phyloP scores from a whole-genome alignment of 176 grass and related monocot species.

The Triticum urartu region DNA sequence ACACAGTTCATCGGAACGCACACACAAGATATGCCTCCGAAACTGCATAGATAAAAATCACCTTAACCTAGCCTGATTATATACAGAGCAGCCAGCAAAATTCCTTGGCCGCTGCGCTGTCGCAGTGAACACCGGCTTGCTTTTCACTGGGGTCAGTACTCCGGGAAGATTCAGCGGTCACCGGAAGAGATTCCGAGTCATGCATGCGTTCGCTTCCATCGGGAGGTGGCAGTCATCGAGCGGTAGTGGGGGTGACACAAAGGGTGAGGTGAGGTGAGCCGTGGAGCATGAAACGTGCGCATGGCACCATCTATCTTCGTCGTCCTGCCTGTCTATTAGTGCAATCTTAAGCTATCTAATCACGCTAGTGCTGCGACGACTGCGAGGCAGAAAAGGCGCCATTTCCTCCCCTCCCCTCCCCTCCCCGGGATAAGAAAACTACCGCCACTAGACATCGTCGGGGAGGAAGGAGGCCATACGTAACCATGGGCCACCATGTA shows the following conservation, averaged over 20 bases:
- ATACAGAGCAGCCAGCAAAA: background rate
- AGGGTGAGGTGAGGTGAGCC: background rate
- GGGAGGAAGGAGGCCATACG: background rate
- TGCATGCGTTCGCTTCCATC: background rate
- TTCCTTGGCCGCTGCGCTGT: background rate
- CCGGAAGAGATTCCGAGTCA: background rate
- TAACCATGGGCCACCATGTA: constrained; percentile 30
- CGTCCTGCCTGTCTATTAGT: background rate
- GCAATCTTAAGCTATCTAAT: constrained; percentile 21
- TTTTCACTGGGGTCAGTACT: background rate
- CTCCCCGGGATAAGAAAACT: constrained; percentile 39
- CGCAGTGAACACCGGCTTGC: background rate
- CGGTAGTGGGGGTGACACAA: background rate
- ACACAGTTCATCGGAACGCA: too few relatives aligned
- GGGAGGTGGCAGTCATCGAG: background rate
- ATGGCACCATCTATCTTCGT: constrained; percentile 7
- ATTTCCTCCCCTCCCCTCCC: background rate
- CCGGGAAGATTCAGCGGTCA: background rate
- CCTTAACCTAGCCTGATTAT: background rate
- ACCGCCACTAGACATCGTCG: constrained; percentile 25
- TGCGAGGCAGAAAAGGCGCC: background rate
- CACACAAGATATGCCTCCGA: background rate
- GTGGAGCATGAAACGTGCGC: constrained; percentile 7
- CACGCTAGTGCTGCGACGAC: background rate
- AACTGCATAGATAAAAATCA: background rate